Evolutionary conservation across 495 filamentous ascomycete species (phyloP), one percentile per base, ranked within the genome.

Genomic region (Schizothecium vesticola): DNA sequence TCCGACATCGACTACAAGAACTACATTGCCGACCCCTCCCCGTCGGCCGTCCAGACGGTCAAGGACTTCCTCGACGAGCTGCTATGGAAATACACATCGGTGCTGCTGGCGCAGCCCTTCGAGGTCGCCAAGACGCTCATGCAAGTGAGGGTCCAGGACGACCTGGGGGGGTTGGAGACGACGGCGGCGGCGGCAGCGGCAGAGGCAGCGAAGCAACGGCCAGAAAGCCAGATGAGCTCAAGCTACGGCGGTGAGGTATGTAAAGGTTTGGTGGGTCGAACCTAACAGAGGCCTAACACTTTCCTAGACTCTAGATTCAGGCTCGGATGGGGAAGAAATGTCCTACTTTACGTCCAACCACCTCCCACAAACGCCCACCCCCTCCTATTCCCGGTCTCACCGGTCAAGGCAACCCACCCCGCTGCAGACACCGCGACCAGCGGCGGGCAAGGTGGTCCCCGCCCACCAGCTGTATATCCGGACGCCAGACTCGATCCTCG

Each of bases 81-180:
- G 61, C 70, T 94, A 76, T 91, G 92, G 84, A 94, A 92, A 73
- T 99, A 99, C 78, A 88, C 86, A 31, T 88, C 88, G 68, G 86
- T 95, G 21, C 75, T 97, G 70, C 86, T 96, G 69, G 88, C 91
- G n/a, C 95, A 98, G 76, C 95, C 95, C 23, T 97, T 98, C 77
- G 94, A 97, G 79, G 93, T 97, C 66, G 92, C 94, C 72, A 98
- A 97, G 86, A 96, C 87, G 4, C 84, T 98, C 61, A 78, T 98
- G 73, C 95, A 99, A 80, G 88, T 92, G 56, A 88, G 90, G 75
- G 77, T 62, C 43, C 85, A 86, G 70, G 83, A 81, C 67, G 82
- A 85, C 59, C 24, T 79, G 7, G 81, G 80, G 12, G 78, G 79
- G 1, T 68, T 81, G 23, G 70, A 72, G 36, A 67, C 71, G 29